Evolutionary conservation across 2,329 filamentous ascomycete species (phyloP).

Genomic region (Tolypocladium tropicale): DNA sequence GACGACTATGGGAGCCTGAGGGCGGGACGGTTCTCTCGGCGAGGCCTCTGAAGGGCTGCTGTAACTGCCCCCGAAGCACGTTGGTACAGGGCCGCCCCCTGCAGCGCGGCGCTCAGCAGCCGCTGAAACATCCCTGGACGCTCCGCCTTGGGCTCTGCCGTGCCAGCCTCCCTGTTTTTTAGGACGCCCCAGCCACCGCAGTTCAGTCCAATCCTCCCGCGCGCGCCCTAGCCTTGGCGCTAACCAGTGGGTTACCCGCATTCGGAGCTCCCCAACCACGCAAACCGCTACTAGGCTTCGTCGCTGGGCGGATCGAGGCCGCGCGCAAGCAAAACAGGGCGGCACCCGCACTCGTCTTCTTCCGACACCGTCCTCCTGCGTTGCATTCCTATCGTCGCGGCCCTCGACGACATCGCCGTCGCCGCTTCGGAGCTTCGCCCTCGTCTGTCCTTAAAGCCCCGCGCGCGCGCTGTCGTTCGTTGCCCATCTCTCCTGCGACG

Average conservation of each 20-base stretch:
- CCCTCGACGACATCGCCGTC: background rate
- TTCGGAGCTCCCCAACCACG: background rate
- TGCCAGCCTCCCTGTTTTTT: slow-evolving; percentile 23
- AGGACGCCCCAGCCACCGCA: slow-evolving; percentile 14
- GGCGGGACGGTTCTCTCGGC: background rate
- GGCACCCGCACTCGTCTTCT: background rate
- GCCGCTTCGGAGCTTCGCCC: background rate
- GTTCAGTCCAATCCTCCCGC: background rate
- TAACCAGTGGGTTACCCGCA: background rate
- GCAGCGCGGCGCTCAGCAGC: background rate
- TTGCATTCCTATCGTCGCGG: background rate
- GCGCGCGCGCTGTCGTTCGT: background rate
- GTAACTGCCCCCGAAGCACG: background rate
- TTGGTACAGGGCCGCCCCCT: background rate
- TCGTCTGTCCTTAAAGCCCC: background rate
- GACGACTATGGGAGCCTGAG: too few species aligned
- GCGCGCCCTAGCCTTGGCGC: background rate
- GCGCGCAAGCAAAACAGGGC: slow-evolving; percentile 5
- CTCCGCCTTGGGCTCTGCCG: background rate
- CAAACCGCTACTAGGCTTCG: background rate
- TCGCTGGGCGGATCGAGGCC: slow-evolving; percentile 1
- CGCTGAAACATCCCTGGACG: background rate
- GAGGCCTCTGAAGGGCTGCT: background rate
- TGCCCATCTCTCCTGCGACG: background rate
- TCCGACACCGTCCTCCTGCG: background rate